phyloP scores from a whole-genome alignment of 805 yeast genomes.

The Ogataea sp. region DNA sequence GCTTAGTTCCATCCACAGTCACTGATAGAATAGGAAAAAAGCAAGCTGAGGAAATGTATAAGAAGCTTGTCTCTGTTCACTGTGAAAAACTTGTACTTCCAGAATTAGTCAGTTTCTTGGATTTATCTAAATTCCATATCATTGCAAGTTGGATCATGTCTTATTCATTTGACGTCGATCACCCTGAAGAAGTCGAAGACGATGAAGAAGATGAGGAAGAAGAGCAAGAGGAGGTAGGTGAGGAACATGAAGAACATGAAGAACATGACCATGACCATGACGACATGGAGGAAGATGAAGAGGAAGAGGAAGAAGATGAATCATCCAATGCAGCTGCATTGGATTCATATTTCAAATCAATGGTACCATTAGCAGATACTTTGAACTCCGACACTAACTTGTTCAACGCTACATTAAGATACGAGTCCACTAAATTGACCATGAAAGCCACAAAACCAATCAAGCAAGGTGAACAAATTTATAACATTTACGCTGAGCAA shows the following conservation, averaged over 20 bases:
- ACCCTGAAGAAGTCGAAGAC: conserved; percentile 19
- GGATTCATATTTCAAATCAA: conserved; percentile 51
- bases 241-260: conserved; percentile 9
- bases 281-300: conserved; percentile 13
- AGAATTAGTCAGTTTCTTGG: conserved; percentile 25
- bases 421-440: conserved; percentile 40
- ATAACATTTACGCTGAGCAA: conserved; percentile 83
- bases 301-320: conserved; percentile 10
- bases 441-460: conserved; percentile 67
- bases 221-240: conserved; percentile 11
- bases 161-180: conserved; percentile 80
- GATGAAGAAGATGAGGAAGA: conserved; percentile 24
- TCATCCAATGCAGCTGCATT: conserved; percentile 16
- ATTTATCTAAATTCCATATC: conserved; percentile 54
- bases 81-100: conserved; percentile 29
- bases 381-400: conserved; percentile 76
- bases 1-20: conserved; percentile 63
- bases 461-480: conserved; percentile 61
- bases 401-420: conserved; percentile 66
- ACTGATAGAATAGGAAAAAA: conserved; percentile 62
- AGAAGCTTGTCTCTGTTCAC: conserved; percentile 31
- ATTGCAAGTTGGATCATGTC: conserved; percentile 82
- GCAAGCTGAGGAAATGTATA: conserved; percentile 54
- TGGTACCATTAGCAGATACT: conserved; percentile 92
- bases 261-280: conserved; percentile 19